Evolutionary conservation across 177 flowering plant genomes (phyloP), one percentile per base, ranked within the genome.

Genomic region (Vitis hybrid): DNA sequence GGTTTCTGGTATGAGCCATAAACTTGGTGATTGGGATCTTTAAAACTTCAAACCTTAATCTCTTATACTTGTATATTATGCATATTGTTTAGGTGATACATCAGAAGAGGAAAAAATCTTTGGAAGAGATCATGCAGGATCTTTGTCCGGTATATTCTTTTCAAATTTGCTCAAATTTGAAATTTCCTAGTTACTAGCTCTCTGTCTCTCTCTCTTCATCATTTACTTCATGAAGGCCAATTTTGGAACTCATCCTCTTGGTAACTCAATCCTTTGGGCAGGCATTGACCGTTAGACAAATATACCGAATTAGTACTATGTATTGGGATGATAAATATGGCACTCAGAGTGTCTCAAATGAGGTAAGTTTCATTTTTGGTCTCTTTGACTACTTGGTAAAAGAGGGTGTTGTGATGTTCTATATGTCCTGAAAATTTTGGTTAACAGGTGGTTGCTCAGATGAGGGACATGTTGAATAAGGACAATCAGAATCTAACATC

Each of bases 241-340:
- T 18, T 57, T 56, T 67, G n/a, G 13, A 31, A 71, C 50, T 59
- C 29, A 26, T 31, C 19, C 13, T 13, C 15, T 18, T 76, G 29
- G 9, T 15, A 13, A 18, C 33, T 33, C 61, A 13, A 45, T 65
- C 29, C 65, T 72, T 70, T 62, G 29, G 50, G 56, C 87, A 92
- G 99, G 89, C 81, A 62, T 81, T 93, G 86, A 94, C 97, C 3
- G 88, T 93, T n/a, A 77, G 92, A 67, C 99, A 96, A 86, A 90
- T 96, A 31, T 93, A 93, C 70, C 91, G 99, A 29, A 92, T 96
- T 62, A 82, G 99, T 83, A 92, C 99, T 7, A 91, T 96, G 97
- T 96, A 93, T 70, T 93, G 97, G 97, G 99, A 96, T 79, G 99
- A 96, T 71, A 96, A 92, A 74, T 96, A 96, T 73, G 88, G 93